Evolutionary conservation across 805 yeast genomes (phyloP).

Genomic region (Saccharomycopsis sp.): DNA sequence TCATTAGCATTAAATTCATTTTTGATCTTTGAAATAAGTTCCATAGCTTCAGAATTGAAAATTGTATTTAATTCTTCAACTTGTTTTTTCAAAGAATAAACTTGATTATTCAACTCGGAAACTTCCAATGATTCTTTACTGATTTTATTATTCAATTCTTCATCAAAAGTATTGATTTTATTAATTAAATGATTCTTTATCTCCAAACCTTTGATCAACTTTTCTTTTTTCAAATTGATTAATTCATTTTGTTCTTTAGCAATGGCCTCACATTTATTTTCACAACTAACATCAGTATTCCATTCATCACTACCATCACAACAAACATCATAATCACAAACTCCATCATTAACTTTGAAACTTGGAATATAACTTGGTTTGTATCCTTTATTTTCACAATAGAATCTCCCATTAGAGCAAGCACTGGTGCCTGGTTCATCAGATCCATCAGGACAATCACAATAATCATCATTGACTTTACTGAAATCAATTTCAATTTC

Average conservation of each 20-base stretch:
- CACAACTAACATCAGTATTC: conserved; percentile 21
- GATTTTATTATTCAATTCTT: conserved; percentile 3
- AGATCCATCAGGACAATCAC: conserved; percentile 97
- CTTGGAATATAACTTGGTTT: conserved; percentile 51
- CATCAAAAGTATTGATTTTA: conserved; percentile 3
- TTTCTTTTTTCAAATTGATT: conserved; percentile 19
- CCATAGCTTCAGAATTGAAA: conserved; percentile 14
- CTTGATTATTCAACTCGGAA: conserved; percentile 12
- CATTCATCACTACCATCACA: conserved; percentile 93
- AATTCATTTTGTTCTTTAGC: conserved; percentile 20
- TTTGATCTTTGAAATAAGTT: conserved; percentile 10
- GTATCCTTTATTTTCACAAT: conserved; percentile 71
- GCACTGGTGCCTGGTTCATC: conserved; percentile 97
- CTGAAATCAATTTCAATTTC: conserved; percentile 46
- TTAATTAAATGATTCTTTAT: conserved; percentile 17
- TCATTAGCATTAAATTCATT: conserved; percentile 3
- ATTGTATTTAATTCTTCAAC: conserved; percentile 13
- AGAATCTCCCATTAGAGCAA: conserved; percentile 49
- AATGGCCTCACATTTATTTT: conserved; percentile 23
- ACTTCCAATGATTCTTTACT: conserved; percentile 9
- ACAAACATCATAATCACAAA: conserved; percentile 80
- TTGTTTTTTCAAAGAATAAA: conserved; percentile 8
- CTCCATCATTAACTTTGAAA: conserved; percentile 73
- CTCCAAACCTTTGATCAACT: conserved; percentile 20
- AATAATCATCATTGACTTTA: conserved; percentile 77